phyloP scores from a whole-genome alignment of 2,329 filamentous ascomycete species.

The Juglanconis oblonga region DNA sequence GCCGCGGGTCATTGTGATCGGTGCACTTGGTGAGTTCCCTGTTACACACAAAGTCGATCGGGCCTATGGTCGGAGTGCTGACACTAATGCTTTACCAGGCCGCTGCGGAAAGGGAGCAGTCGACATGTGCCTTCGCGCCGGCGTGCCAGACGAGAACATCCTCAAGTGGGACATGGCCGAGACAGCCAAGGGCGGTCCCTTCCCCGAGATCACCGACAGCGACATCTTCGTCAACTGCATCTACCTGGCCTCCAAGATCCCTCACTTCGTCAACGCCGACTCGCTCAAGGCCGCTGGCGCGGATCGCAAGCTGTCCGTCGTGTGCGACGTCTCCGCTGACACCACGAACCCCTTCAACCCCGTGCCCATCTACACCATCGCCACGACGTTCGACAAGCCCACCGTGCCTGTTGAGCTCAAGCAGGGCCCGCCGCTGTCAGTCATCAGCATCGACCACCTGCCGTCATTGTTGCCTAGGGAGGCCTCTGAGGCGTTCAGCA shows the following conservation, averaged over 20 bases:
- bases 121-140: slow-evolving; percentile 72
- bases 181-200: slow-evolving; percentile 73
- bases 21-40: slow-evolving; percentile 39
- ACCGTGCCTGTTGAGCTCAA: slow-evolving; percentile 69
- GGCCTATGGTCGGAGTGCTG: not conserved
- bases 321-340: slow-evolving; percentile 77
- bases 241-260: slow-evolving; percentile 76
- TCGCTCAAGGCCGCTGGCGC: slow-evolving; percentile 57
- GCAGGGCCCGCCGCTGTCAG: slow-evolving; percentile 60
- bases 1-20: slow-evolving; percentile 80
- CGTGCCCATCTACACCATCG: slow-evolving; percentile 78
- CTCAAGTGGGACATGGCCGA: slow-evolving; percentile 72
- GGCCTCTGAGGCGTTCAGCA: slow-evolving; percentile 78
- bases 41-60: not conserved
- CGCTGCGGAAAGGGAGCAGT: slow-evolving; percentile 84
- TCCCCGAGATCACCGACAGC: slow-evolving; percentile 71
- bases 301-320: slow-evolving; percentile 71
- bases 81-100: slow-evolving; percentile 41
- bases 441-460: slow-evolving; percentile 87
- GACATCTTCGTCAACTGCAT: slow-evolving; percentile 87
- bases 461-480: slow-evolving; percentile 82
- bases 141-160: slow-evolving; percentile 67
- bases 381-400: slow-evolving; percentile 86
- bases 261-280: slow-evolving; percentile 74
- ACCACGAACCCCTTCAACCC: slow-evolving; percentile 69